Evolutionary conservation across 768 basidiomycete genomes (phyloP).

Genomic region (Suillus fuscotomentosus): DNA sequence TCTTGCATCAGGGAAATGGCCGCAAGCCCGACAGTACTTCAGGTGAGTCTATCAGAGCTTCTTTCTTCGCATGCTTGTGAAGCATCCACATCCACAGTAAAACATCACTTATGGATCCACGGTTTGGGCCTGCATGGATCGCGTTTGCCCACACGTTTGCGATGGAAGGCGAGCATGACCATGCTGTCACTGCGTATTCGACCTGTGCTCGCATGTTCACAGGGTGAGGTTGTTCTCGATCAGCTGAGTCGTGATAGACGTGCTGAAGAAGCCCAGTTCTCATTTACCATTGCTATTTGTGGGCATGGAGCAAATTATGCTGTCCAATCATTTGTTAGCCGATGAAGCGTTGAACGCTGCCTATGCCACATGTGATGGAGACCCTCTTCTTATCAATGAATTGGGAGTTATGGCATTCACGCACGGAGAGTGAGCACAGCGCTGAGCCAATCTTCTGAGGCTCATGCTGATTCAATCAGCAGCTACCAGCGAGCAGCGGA

Average conservation of each 20-base stretch:
- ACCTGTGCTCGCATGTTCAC: conserved; percentile 94
- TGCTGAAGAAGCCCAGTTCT: conserved; percentile 57
- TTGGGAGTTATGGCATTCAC: conserved; percentile 91
- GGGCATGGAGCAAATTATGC: conserved; percentile 96
- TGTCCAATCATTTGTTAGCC: conserved; percentile 79
- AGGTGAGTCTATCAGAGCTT: conserved; percentile 53
- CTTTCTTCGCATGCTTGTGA: conserved; percentile 5
- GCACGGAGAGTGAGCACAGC: conserved; percentile 65
- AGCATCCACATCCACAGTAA: conserved; percentile 53
- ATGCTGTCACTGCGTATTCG: conserved; percentile 97
- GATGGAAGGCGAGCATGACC: conserved; percentile 96
- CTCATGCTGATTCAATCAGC: conserved; percentile 6
- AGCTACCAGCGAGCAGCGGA: conserved; percentile 74
- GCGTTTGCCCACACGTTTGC: conserved; percentile 98
- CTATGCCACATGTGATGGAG: conserved; percentile 75
- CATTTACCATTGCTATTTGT: conserved; percentile 94
- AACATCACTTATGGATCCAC: conserved; percentile 93
- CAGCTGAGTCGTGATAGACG: neutral
- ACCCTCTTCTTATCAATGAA: conserved; percentile 91
- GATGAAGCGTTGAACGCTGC: conserved; percentile 88
- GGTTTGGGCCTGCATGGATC: conserved; percentile 96
- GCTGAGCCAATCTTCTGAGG: neutral
- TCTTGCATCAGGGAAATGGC: conserved; percentile 81
- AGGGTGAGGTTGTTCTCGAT: conserved; percentile 55
- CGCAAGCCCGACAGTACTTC: conserved; percentile 91